These are phyloP conservation scores for Aspergillus persii DNA, from an alignment of 2,329 filamentous ascomycete species.

Conservation along the genomic window DNA sequence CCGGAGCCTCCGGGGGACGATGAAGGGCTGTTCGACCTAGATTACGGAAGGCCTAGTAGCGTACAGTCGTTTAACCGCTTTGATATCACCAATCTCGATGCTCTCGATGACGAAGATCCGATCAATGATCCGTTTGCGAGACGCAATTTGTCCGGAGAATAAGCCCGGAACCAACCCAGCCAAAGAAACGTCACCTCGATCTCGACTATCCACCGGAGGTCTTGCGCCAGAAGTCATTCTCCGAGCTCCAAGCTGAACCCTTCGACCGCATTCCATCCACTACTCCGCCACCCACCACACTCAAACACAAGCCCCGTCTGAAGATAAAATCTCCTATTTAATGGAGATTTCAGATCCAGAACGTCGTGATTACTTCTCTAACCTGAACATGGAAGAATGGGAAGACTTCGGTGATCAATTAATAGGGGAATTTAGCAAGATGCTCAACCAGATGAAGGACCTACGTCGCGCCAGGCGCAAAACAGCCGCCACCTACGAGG, in stretches of 20 bases:
- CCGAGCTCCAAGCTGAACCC: conserved; percentile 49
- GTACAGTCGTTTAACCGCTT: conserved; percentile 29
- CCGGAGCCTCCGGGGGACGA: conserved; percentile 19
- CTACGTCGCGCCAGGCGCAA: conserved; percentile 54
- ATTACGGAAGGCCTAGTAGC: conserved; percentile 24
- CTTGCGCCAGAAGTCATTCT: conserved; percentile 48
- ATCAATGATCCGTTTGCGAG: conserved; percentile 33
- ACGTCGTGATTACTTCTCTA: conserved; percentile 52
- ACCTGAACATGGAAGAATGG: conserved; percentile 56
- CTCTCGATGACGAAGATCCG: conserved; percentile 27
- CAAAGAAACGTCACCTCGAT: conserved; percentile 34
- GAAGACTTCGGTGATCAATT: conserved; percentile 63
- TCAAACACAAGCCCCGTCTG: conserved; percentile 17
- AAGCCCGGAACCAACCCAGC: conserved; percentile 23
- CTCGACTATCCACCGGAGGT: conserved; percentile 49
- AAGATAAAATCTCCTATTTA: conserved; percentile 38
- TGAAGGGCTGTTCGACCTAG: conserved; percentile 23
- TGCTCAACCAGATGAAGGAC: conserved; percentile 52
- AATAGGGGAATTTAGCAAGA: conserved; percentile 52
- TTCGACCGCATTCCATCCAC: conserved; percentile 47
- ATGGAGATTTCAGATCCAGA: conserved; percentile 36
- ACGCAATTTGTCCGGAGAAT: conserved; percentile 26
- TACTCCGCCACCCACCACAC: conserved; percentile 22
- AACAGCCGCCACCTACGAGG: conserved; percentile 54
- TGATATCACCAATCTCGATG: conserved; percentile 33